A percentile compares a stretch with the other conserved stretches of the same genome.
These are phyloP conservation scores for Coniochaeta sp. DNA, from an alignment of 2,329 filamentous ascomycete genomes.

Conservation along the genomic window DNA sequence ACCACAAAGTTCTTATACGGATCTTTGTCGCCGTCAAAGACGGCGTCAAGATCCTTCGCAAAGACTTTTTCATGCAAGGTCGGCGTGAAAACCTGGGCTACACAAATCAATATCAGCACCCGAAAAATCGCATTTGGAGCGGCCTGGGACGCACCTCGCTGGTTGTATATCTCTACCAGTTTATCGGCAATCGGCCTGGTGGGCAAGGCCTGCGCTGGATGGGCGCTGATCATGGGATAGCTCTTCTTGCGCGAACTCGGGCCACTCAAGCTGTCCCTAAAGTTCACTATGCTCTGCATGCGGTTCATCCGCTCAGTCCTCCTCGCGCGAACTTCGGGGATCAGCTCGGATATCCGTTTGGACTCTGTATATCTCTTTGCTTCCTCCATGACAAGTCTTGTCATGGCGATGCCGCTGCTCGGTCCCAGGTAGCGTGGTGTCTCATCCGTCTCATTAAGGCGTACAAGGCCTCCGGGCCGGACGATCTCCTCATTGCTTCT, in stretches of 20 bases:
- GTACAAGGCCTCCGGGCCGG: slow-evolving; percentile 77
- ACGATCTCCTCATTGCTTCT: slow-evolving; percentile 78
- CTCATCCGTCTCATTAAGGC: slow-evolving; percentile 78
- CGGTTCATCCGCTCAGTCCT: slow-evolving; percentile 47
- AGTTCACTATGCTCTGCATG: slow-evolving; percentile 56
- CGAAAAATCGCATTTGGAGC: neutral
- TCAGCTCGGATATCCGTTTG: slow-evolving; percentile 85
- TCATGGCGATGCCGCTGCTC: slow-evolving; percentile 93
- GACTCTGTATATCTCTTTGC: slow-evolving; percentile 90
- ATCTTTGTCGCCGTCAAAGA: slow-evolving; percentile 69
- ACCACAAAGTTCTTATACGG: slow-evolving; percentile 83
- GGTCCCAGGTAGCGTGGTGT: slow-evolving; percentile 82
- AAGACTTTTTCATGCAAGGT: slow-evolving; percentile 80
- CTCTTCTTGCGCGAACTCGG: slow-evolving; percentile 66
- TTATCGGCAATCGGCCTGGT: slow-evolving; percentile 66
- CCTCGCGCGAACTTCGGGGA: slow-evolving; percentile 63
- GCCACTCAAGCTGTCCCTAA: slow-evolving; percentile 37
- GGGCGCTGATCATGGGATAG: slow-evolving; percentile 83
- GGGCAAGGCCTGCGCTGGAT: slow-evolving; percentile 70
- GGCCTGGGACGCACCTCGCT: slow-evolving; percentile 57
- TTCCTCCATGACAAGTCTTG: slow-evolving; percentile 89
- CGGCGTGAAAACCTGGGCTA: slow-evolving; percentile 84
- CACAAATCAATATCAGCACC: neutral
- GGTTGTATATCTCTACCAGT: slow-evolving; percentile 77
- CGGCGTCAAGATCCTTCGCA: slow-evolving; percentile 66